Evolutionary conservation across 2,329 filamentous ascomycete species (phyloP).

Genomic region (Penicillium sp.): DNA sequence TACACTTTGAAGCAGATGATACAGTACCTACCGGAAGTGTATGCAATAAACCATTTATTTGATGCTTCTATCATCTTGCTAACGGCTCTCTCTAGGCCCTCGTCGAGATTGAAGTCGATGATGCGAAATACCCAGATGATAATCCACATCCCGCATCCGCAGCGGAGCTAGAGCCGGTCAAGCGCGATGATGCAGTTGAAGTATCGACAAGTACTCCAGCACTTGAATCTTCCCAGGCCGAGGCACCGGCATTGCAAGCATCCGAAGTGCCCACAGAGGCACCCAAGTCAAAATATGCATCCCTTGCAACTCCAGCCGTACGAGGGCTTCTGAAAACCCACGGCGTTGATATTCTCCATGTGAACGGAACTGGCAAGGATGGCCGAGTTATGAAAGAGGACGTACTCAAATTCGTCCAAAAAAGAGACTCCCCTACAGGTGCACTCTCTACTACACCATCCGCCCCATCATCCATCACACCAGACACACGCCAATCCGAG

Average conservation of each 20-base stretch:
- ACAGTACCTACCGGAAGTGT: slow-evolving; percentile 87
- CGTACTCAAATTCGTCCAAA: slow-evolving; percentile 62
- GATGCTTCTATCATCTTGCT: slow-evolving; percentile 3
- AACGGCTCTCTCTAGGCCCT: slow-evolving; percentile 56
- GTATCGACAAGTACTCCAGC: slow-evolving; percentile 10
- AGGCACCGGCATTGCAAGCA: slow-evolving; percentile 6
- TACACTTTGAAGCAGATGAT: slow-evolving; percentile 92
- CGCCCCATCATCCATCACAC: slow-evolving; percentile 26
- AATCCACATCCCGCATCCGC: slow-evolving; percentile 27
- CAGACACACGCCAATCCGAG: slow-evolving; percentile 58
- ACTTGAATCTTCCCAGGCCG: slow-evolving; percentile 15
- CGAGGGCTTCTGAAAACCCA: slow-evolving; percentile 79
- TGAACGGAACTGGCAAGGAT: slow-evolving; percentile 82
- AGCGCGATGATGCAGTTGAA: slow-evolving; percentile 14
- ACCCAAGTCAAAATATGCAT: slow-evolving; percentile 58
- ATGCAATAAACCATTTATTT: slow-evolving; percentile 1
- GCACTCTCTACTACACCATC: slow-evolving; percentile 39
- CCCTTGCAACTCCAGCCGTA: slow-evolving; percentile 86
- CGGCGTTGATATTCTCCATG: slow-evolving; percentile 69
- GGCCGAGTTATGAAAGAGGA: slow-evolving; percentile 92
- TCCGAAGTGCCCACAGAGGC: slow-evolving; percentile 1
- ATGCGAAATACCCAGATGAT: slow-evolving; percentile 64
- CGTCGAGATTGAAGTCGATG: slow-evolving; percentile 90
- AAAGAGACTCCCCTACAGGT: slow-evolving; percentile 37
- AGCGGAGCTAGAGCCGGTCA: slow-evolving; percentile 28